phyloP scores from a whole-genome alignment of 495 filamentous ascomycete genomes.

The Aspergillus affinis region DNA sequence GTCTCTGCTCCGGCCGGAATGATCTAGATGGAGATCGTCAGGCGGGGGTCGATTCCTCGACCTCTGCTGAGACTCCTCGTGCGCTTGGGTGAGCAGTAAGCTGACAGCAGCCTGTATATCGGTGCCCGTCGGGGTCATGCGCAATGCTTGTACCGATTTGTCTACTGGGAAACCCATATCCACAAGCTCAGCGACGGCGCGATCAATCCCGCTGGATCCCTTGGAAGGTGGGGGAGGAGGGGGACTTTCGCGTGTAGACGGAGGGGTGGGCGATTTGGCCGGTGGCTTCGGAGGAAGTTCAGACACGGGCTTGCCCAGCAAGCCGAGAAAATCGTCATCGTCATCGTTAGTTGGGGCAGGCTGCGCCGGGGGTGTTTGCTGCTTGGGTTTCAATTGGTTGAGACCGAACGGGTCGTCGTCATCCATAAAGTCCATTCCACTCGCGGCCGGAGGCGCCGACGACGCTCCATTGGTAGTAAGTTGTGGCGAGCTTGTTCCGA shows the following conservation, averaged over 20 bases:
- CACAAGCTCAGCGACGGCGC: conserved; percentile 82
- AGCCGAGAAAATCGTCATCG: conserved; percentile 89
- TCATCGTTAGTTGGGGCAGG: conserved; percentile 57
- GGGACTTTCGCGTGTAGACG: conserved; percentile 47
- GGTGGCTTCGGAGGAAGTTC: conserved; percentile 56
- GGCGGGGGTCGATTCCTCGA: conserved; percentile 36
- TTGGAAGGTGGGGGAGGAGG: conserved; percentile 27
- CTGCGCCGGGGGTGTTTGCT: conserved; percentile 30
- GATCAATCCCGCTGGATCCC: conserved; percentile 65
- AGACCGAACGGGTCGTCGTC: conserved; percentile 90
- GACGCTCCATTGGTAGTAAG: conserved; percentile 23
- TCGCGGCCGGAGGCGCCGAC: conserved; percentile 15
- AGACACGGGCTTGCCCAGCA: conserved; percentile 83
- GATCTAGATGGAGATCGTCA: conserved; percentile 33
- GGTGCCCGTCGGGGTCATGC: conserved; percentile 72
- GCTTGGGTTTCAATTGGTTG: conserved; percentile 54
- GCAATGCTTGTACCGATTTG: conserved; percentile 73
- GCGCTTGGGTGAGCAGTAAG: conserved; percentile 87
- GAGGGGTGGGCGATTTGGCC: conserved; percentile 41
- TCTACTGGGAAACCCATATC: conserved; percentile 93
- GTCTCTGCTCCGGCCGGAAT: conserved; percentile 34
- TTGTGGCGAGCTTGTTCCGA: conserved; percentile 20
- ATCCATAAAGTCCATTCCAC: conserved; percentile 26
- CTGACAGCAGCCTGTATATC: conserved; percentile 88
- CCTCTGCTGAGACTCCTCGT: conserved; percentile 68